A percentile compares a stretch with the other conserved stretches of the same genome.
phyloP scores from a whole-genome alignment of 129 eudicot genomes.

The Scalesia atractyloides region DNA sequence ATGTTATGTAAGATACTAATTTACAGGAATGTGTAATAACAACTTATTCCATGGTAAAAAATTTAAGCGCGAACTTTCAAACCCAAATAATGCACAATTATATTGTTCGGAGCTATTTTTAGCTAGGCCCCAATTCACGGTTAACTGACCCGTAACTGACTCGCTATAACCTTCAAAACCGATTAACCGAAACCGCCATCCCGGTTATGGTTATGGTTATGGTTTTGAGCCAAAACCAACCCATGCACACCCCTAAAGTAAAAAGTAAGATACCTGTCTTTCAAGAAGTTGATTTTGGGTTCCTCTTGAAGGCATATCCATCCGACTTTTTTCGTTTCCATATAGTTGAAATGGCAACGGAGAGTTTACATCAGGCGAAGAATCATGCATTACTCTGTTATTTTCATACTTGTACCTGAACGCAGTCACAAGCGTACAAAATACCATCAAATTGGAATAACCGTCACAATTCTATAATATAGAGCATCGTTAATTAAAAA shows the following conservation, averaged over 20 bases:
- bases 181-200: no score
- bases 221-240: no score
- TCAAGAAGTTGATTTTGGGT: conserved; percentile 97
- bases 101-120: no score
- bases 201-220: no score
- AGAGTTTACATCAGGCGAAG: conserved; percentile 83
- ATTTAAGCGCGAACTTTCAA: no score
- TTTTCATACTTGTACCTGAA: conserved; percentile 94
- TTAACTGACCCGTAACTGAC: no score
- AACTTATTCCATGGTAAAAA: no score
- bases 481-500: background rate
- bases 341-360: conserved; percentile 89
- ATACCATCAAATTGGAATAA: background rate
- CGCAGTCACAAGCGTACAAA: background rate
- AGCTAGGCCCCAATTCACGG: no score
- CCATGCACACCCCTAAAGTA: background rate
- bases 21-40: no score
- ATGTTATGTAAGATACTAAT: no score
- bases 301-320: conserved; percentile 84
- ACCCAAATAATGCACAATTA: no score
- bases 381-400: conserved; percentile 81
- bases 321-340: conserved; percentile 74
- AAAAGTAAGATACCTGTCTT: conserved; percentile 68
- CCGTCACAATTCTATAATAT: background rate
- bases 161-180: no score